Percentiles rank a stretch among this genome's conserved stretches.
Conservation (phyloP, 345 rosid species). For the Combretum micranthum region DNA sequence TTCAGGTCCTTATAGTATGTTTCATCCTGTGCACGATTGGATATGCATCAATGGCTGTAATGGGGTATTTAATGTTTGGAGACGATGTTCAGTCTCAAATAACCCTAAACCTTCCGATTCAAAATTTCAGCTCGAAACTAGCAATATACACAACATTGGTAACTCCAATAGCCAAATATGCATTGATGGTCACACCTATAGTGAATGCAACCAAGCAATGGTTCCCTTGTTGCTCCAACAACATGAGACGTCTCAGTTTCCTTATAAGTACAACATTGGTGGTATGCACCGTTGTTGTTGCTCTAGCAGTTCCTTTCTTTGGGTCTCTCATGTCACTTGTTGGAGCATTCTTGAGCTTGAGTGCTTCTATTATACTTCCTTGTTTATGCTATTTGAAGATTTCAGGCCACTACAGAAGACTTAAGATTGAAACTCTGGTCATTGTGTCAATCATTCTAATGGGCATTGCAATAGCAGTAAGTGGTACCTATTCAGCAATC, state of each 20-base stretch:
- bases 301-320: constrained; percentile 22
- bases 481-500: constrained; percentile 23
- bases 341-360: constrained; percentile 21
- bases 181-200: constrained; percentile 22
- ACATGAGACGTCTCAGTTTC: constrained; percentile 6
- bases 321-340: constrained; percentile 22
- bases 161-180: constrained; percentile 24
- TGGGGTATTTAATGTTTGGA: constrained; percentile 30
- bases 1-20: constrained; percentile 23
- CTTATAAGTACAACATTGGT: constrained; percentile 18
- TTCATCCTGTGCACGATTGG: constrained; percentile 16
- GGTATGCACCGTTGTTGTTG: constrained; percentile 15
- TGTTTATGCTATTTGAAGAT: constrained; percentile 28
- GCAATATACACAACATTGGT: constrained; percentile 26
- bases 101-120: constrained; percentile 21
- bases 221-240: constrained; percentile 12
- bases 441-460: constrained; percentile 11
- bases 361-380: constrained; percentile 19
- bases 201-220: constrained; percentile 14
- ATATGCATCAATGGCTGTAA: constrained; percentile 17
- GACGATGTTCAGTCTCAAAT: constrained; percentile 19
- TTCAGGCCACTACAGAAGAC: constrained; percentile 6
- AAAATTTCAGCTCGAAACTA: constrained; percentile 13
- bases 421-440: constrained; percentile 6
- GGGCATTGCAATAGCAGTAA: constrained; percentile 5